Evolutionary conservation across 306 rosid genomes (phyloP), one percentile per base, ranked within the genome.

Genomic region (Quercus dentata): DNA sequence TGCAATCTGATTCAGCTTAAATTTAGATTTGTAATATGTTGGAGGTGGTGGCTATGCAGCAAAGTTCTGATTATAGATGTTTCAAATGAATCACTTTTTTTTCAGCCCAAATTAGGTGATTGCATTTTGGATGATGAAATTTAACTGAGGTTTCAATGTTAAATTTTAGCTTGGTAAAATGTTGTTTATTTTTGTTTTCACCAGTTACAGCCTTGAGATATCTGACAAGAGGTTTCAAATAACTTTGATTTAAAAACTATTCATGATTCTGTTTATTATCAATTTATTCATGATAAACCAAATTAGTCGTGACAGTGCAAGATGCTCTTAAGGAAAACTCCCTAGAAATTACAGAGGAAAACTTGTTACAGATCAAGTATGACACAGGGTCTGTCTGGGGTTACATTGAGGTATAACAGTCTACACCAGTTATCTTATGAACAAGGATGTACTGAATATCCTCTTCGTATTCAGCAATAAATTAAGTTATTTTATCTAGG

Each of bases 81-180:
- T 27, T n/a, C n/a, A n/a, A 69, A 38, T 79, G 67, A 69, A 35
- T n/a, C n/a, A n/a, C n/a, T n/a, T n/a, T n/a, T n/a, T n/a, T n/a
- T n/a, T n/a, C n/a, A n/a, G n/a, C n/a, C n/a, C n/a, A n/a, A n/a
- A n/a, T n/a, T n/a, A n/a, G 97, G 90, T 94, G 75, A 91, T 92
- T 86, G 97, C 98, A 64, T 94, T 94, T 87, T 82, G 98, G n/a
- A n/a, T 75, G 98, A 94, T 78, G 98, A 95, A n/a, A n/a, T n/a
- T n/a, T n/a, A n/a, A n/a, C n/a, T 95, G 30, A 90, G 97, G 83
- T 95, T 92, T 86, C 98, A n/a, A n/a, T n/a, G n/a, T n/a, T n/a
- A n/a, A n/a, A n/a, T n/a, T n/a, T n/a, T n/a, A n/a, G n/a, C n/a
- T n/a, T n/a, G n/a, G n/a, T n/a, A n/a, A n/a, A n/a, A n/a, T n/a